Percentiles rank a stretch among this genome's conserved stretches.
phyloP scores from a whole-genome alignment of 805 yeast species.

The Candida taoyuanica region DNA sequence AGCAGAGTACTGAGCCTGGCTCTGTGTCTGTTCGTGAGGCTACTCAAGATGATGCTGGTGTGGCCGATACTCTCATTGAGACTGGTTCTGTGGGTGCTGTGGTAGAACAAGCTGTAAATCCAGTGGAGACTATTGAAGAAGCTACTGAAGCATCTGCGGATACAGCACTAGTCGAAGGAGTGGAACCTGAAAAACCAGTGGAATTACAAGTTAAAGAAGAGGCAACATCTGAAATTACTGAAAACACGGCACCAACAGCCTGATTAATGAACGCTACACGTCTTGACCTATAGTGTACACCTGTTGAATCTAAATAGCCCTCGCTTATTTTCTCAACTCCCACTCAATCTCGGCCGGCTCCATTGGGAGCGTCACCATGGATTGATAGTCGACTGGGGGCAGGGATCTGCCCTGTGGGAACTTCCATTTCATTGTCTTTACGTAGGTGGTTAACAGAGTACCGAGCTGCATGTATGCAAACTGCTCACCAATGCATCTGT shows the following conservation, averaged over 20 bases:
- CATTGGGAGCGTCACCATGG: constrained; percentile 90
- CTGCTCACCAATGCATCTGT: constrained; percentile 98
- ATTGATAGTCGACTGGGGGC: constrained; percentile 72
- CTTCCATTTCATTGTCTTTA: constrained; percentile 76
- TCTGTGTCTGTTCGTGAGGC: neutral
- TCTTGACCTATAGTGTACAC: no score
- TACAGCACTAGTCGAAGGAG: no score
- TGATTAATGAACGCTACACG: no score
- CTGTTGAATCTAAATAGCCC: neutral
- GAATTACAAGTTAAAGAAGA: no score
- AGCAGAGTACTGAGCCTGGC: constrained; percentile 1
- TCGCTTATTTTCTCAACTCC: constrained; percentile 57
- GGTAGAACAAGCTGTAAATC: no score
- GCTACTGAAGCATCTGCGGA: no score
- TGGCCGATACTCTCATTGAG: neutral
- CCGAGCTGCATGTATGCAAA: constrained; percentile 95
- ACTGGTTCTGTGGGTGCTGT: neutral
- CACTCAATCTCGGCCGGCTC: constrained; percentile 69
- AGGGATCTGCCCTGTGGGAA: constrained; percentile 49
- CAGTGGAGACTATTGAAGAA: no score
- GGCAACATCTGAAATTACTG: neutral
- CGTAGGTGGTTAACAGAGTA: constrained; percentile 67
- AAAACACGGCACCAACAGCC: neutral
- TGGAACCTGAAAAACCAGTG: no score
- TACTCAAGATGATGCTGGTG: neutral